Evolutionary conservation across 371 early-diverging fungal genomes (phyloP).

Genomic region (Mortierella sp.): DNA sequence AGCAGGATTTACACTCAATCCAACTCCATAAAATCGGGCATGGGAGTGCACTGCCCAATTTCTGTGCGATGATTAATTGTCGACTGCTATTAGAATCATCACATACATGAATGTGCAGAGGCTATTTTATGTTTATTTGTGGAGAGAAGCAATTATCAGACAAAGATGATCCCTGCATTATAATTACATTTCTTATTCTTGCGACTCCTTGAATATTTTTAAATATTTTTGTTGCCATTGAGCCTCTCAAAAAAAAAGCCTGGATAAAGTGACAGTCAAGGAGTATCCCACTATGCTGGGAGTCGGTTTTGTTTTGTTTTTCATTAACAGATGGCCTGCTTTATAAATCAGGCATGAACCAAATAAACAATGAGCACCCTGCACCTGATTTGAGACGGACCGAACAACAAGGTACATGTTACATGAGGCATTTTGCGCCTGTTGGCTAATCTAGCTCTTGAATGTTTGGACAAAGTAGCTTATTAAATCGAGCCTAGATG

Average conservation of each 20-base stretch:
- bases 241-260: background rate
- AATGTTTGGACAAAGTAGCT: background rate
- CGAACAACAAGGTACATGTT: background rate
- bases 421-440: background rate
- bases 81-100: too few species aligned
- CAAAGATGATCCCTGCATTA: conserved; percentile 3
- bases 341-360: background rate
- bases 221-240: background rate
- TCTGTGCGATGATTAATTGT: background rate
- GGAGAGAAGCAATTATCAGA: background rate
- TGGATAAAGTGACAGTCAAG: background rate
- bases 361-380: background rate
- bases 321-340: background rate
- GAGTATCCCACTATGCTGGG: conserved; percentile 4
- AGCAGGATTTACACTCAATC: background rate
- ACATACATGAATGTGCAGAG: too few species aligned
- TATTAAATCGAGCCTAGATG: background rate
- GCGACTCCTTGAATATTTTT: background rate
- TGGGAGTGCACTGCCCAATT: too few species aligned
- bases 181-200: too few species aligned
- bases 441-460: background rate
- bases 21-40: background rate
- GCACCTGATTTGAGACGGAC: background rate
- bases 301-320: background rate
- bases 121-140: background rate